Base-by-base conservation (phyloP, 2,329 filamentous ascomycete genomes). In the Phyllosticta capitalensis region DNA sequence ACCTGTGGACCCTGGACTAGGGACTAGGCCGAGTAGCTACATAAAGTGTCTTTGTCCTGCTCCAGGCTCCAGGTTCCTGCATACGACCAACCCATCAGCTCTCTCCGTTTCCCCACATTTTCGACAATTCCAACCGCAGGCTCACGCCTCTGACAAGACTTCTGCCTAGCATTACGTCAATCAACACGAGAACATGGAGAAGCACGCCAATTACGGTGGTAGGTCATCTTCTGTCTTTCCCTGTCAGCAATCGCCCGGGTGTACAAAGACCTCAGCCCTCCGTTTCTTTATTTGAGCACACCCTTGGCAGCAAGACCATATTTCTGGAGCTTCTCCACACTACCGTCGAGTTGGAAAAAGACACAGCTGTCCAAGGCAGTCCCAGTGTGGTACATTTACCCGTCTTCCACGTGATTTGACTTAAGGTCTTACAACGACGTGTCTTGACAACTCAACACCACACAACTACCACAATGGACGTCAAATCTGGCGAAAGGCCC, bases 171-270 rank as follows among this genome's bases (percentile, higher is more conserved):
- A 6, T 45, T 19, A n/a, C 38, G 38, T 45, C 38, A 45, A 45
- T 45, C 38, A 19, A 45, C 17, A n/a, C 38, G 38, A 45, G 38
- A 55, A 50, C n/a, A 59, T 59, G 58, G 58, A 59, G 48, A 59
- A 59, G 28, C 52, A 59, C 7, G 14, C 38, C 3, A 54, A 48
- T 21, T 26, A 26, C 24, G 58, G 45, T 17, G 52, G 57, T 59
- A 59, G 38, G 58, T 59, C 52, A 19, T 53, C 33, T 12, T 12
- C 48, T 26, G 12, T 45, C 17, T 28, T 28, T 21, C 28, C 38
- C 45, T 22, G 21, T 53, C 26, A 21, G 19, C 28, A 19, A n/a
- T 17, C 17, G 17, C 38, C 38, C 38, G 17, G n/a, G 38, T 6
- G 38, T 4, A 45, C 38, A 45, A n/a, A 17, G 38, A n/a, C 24